Conservation (phyloP, 1,284 basidiomycete species). For the Puccinia triticina region DNA sequence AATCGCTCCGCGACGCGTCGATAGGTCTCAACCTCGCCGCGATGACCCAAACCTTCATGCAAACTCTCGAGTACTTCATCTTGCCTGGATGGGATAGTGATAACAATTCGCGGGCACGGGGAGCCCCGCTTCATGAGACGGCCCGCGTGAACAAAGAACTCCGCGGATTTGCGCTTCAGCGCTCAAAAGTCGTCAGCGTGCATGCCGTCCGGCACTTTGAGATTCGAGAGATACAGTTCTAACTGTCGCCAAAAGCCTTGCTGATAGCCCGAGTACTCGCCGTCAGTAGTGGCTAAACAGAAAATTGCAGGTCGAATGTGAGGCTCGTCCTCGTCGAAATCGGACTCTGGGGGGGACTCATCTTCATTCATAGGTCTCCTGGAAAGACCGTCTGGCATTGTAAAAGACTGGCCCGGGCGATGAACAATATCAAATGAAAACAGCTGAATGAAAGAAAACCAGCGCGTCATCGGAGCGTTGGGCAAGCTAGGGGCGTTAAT, state of each 20-base stretch:
- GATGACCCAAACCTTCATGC: constrained; percentile 18
- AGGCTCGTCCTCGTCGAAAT: constrained; percentile 1
- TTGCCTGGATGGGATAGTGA: too few species aligned
- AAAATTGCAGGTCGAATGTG: background rate
- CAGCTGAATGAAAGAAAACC: constrained; percentile 36
- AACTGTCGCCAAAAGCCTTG: background rate
- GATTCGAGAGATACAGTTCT: background rate
- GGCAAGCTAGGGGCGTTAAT: too few species aligned
- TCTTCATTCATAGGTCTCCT: constrained; percentile 28
- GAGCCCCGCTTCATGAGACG: too few species aligned
- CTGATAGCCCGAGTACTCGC: background rate
- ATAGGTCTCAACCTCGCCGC: too few species aligned
- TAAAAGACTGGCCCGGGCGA: constrained; percentile 11
- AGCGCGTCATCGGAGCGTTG: too few species aligned
- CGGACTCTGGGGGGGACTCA: constrained; percentile 12
- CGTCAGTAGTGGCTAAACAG: too few species aligned
- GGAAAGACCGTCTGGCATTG: constrained; percentile 33
- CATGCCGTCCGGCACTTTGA: too few species aligned
- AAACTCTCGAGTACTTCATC: background rate
- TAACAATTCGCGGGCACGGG: too few species aligned
- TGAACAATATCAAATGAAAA: constrained; percentile 39
- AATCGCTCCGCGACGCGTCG: too few species aligned
- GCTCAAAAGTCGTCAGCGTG: too few species aligned
- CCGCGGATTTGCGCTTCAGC: too few species aligned
- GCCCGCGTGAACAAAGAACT: too few species aligned